Base-by-base conservation (phyloP, 1,284 basidiomycete genomes). In the Coniophora puteana region DNA sequence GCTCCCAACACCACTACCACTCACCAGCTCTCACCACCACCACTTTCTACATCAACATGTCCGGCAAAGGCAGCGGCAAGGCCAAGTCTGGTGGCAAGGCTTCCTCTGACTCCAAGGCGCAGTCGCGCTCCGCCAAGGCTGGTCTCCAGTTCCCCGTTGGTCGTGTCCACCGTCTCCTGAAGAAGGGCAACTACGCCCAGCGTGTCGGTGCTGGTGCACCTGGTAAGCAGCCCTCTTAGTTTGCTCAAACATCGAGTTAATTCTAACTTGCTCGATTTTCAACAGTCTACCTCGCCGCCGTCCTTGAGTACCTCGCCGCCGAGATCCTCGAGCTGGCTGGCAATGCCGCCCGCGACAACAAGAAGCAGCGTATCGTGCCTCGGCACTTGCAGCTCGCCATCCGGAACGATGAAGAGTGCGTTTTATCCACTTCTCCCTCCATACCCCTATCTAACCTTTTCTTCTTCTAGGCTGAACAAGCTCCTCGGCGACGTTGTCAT, bases 151-250 rank as follows among this genome's bases (percentile, higher is more conserved):
- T 91, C 80, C 89, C 88, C 46, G 89, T 92, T 63, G 89, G 89
- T 77, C 89, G 89, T 86, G 86, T 92, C 63, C 89, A 93, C 71
- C 84, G 89, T 80, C 82, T 89, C 50, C 67, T 92, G 52, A 89
- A 90, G 78, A 82, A 80, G 69, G 89, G 89, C 52, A 90, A 91
- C 78, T 91, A 91, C 64, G 85, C 84, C 33, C 80, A 84, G 60
- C 83, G 84, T 61, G 76, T 88, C 47, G 84, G 85, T 68, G 82
- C 81, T 51, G 83, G 83, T 63, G 83, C 88, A 59, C 87, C 80
- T 58, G 87, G 80, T 86, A 59, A 54, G 78, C 55, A 12, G 26
- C 25, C 22, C 4, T 21, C 10, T 14, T 1, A 43, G 5, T 41
- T 31, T 29, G 34, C 25, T 26, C 21, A 47, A 11, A 5, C 4